Evolutionary conservation across 306 rosid species (phyloP).

Genomic region (Cicer pinnatifidum): DNA sequence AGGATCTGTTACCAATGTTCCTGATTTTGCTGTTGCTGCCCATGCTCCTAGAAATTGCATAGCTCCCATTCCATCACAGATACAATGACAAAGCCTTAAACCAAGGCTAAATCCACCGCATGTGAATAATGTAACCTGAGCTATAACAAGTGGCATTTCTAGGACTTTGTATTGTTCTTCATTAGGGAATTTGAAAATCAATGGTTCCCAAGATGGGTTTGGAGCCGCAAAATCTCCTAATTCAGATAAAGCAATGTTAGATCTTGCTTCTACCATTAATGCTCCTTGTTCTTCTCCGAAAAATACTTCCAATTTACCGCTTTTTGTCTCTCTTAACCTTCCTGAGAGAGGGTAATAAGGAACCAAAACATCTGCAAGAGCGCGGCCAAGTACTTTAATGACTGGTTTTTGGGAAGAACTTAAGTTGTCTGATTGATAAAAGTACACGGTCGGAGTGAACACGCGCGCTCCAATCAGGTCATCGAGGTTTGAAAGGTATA

Average conservation of each 20-base stretch:
- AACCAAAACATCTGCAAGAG: slow-evolving; percentile 76
- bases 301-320: slow-evolving; percentile 81
- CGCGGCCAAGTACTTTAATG: slow-evolving; percentile 47
- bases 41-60: slow-evolving; percentile 84
- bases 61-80: slow-evolving; percentile 92
- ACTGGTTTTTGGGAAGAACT: slow-evolving; percentile 44
- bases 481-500: slow-evolving; percentile 85
- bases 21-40: slow-evolving; percentile 77
- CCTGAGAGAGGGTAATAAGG: slow-evolving; percentile 91
- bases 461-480: slow-evolving; percentile 80
- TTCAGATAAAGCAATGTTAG: slow-evolving; percentile 55
- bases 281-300: slow-evolving; percentile 77
- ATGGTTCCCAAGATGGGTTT: slow-evolving; percentile 86
- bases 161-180: slow-evolving; percentile 88
- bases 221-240: slow-evolving; percentile 76
- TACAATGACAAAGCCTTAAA: slow-evolving; percentile 89
- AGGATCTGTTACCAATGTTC: slow-evolving; percentile 57
- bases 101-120: slow-evolving; percentile 97
- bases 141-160: slow-evolving; percentile 88
- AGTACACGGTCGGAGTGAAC: slow-evolving; percentile 84
- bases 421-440: slow-evolving; percentile 46
- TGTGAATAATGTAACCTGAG: slow-evolving; percentile 70
- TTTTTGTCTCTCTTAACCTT: slow-evolving; percentile 69
- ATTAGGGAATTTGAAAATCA: slow-evolving; percentile 72
- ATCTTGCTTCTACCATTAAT: slow-evolving; percentile 72